These are phyloP conservation scores for Boletellus sp. DNA, from an alignment of 1,284 basidiomycete species.

Conservation along the genomic window DNA sequence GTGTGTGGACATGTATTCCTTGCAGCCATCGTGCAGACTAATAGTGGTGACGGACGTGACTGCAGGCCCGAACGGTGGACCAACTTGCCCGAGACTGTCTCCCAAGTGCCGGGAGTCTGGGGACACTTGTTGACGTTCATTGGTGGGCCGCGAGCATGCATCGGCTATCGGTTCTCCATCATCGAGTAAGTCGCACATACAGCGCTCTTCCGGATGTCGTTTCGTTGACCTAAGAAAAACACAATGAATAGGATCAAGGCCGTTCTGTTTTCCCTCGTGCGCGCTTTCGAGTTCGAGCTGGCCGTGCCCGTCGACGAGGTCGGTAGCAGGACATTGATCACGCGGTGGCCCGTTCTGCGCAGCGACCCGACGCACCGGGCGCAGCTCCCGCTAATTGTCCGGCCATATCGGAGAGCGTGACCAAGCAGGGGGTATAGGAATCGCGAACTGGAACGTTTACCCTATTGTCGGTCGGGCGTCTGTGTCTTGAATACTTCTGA, in stretches of 20 bases:
- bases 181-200: slow-evolving; percentile 46
- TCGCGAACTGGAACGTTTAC: too few relatives aligned
- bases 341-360: not conserved
- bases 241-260: not conserved
- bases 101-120: slow-evolving; percentile 55
- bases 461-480: too few relatives aligned
- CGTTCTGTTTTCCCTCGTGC: not conserved
- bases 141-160: slow-evolving; percentile 58
- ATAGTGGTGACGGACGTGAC: not conserved
- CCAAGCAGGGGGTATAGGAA: too few relatives aligned
- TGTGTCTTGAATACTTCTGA: too few relatives aligned
- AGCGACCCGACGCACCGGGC: not conserved
- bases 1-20: not conserved
- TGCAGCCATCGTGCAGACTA: not conserved
- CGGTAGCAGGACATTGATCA: not conserved
- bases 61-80: slow-evolving; percentile 60
- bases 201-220: too few relatives aligned
- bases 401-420: not conserved
- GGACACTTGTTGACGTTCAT: slow-evolving; percentile 58
- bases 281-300: slow-evolving; percentile 1
- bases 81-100: slow-evolving; percentile 42
- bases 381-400: not conserved
- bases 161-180: slow-evolving; percentile 72
- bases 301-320: not conserved
- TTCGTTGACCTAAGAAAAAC: too few relatives aligned